Evolutionary conservation across 768 basidiomycete genomes (phyloP).

Genomic region (Xerocomus spinulosus): DNA sequence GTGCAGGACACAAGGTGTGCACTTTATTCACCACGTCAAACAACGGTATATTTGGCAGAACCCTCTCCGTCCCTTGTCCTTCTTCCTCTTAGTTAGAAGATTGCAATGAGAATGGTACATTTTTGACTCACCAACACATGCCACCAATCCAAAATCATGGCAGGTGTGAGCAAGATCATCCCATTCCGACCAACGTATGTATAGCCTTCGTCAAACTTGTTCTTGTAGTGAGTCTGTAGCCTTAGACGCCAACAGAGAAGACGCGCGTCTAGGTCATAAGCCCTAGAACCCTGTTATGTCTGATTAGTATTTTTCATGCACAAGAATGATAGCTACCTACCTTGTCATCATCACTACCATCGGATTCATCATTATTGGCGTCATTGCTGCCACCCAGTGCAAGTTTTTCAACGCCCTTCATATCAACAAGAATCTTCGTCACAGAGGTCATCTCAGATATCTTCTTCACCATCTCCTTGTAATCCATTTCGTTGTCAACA

Average conservation of each 20-base stretch:
- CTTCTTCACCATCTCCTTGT: conserved; percentile 16
- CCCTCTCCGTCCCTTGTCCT: neutral
- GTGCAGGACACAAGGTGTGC: neutral
- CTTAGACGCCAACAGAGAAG: conserved; percentile 3
- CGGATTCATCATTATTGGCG: neutral
- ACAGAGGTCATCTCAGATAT: neutral
- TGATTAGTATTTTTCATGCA: no score
- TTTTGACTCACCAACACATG: neutral
- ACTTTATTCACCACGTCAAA: neutral
- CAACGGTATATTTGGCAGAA: neutral
- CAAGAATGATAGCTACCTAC: neutral
- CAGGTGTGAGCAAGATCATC: neutral
- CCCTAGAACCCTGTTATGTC: neutral
- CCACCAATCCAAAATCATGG: conserved; percentile 12
- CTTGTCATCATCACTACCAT: neutral
- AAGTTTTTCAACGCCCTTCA: conserved; percentile 2
- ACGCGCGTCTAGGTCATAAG: neutral
- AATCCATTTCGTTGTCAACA: conserved; percentile 8
- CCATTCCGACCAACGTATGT: conserved; percentile 6
- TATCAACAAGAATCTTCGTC: conserved; percentile 7
- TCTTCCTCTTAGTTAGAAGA: neutral
- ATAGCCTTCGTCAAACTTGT: neutral
- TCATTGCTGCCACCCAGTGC: neutral
- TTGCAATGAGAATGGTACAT: no score
- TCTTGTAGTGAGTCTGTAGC: conserved; percentile 4